Evolutionary conservation across 371 early-diverging fungal species (phyloP).

Genomic region (Saksenaea vasiformis): DNA sequence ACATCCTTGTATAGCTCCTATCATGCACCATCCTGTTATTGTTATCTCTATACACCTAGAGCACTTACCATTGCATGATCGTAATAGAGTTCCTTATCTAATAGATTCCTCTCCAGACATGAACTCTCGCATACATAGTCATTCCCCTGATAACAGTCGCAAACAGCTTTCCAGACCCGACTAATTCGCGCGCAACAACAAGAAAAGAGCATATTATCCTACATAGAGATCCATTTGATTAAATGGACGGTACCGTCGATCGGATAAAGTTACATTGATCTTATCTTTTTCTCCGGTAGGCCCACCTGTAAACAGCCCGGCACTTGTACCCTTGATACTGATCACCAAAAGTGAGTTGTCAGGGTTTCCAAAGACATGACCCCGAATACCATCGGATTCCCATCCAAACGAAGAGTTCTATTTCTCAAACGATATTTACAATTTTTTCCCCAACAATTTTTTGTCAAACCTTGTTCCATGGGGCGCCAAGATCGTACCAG

Average conservation of each 20-base stretch:
- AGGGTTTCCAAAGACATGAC: conserved; percentile 82
- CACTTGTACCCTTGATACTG: conserved; percentile 92
- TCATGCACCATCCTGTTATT: not conserved
- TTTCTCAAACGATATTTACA: conserved; percentile 14
- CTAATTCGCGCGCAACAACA: conserved; percentile 97
- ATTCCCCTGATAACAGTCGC: conserved; percentile 73
- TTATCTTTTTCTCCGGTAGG: conserved; percentile 85
- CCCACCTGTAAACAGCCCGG: conserved; percentile 72
- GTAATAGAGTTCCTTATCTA: conserved; percentile 78
- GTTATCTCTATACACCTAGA: not conserved
- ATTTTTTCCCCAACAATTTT: conserved; percentile 7
- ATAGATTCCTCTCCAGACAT: conserved; percentile 64
- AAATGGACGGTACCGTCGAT: not conserved
- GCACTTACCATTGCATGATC: conserved; percentile 70
- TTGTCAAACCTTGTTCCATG: conserved; percentile 60
- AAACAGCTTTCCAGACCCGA: conserved; percentile 81
- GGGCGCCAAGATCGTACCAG: conserved; percentile 74
- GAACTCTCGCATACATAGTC: conserved; percentile 61
- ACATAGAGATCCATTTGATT: conserved; percentile 1
- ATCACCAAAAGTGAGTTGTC: conserved; percentile 74
- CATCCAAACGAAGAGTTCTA: conserved; percentile 86
- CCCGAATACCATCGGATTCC: conserved; percentile 85
- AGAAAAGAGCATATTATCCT: conserved; percentile 94
- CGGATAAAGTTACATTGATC: conserved; percentile 61
- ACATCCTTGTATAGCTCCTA: conserved; percentile 54